Conservation (phyloP, 23 red algal species). For the Gracilaria vermiculophylla region DNA sequence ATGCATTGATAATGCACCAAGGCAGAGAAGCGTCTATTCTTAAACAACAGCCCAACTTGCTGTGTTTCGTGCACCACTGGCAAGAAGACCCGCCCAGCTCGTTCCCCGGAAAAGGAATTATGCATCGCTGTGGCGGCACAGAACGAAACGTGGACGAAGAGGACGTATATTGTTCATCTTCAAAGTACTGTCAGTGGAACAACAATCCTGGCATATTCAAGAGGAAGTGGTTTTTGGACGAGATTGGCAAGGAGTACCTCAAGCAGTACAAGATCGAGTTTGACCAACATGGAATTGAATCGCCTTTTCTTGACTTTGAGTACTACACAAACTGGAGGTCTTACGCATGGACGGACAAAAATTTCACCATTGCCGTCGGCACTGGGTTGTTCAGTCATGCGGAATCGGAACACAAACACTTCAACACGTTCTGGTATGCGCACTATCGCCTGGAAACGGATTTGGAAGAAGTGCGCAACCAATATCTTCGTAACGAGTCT, state of each 20-base stretch:
- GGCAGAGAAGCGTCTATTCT: constrained; percentile 63
- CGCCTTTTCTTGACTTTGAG: constrained; percentile 77
- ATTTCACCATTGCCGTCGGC: constrained; percentile 61
- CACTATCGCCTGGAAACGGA: constrained; percentile 40
- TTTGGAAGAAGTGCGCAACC: constrained; percentile 43
- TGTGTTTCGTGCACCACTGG: constrained; percentile 74
- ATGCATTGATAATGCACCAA: constrained; percentile 72
- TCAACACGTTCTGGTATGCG: constrained; percentile 74
- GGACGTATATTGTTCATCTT: constrained; percentile 53
- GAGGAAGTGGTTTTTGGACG: constrained; percentile 63
- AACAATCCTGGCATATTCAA: constrained; percentile 75
- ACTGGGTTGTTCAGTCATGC: constrained; percentile 64
- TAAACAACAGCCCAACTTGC: constrained; percentile 40
- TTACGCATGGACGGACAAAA: constrained; percentile 56
- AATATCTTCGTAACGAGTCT: constrained; percentile 57
- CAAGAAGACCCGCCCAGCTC: constrained; percentile 29
- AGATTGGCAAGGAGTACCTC: constrained; percentile 30
- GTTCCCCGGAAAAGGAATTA: constrained; percentile 51
- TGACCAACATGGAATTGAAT: constrained; percentile 31
- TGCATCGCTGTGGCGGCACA: constrained; percentile 44
- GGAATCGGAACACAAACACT: constrained; percentile 53
- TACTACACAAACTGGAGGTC: constrained; percentile 72
- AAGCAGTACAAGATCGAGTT: constrained; percentile 62
- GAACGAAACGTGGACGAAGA: constrained; percentile 37
- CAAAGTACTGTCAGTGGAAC: constrained; percentile 71